Evolutionary conservation across 441 rosid species (phyloP).

Genomic region (Sinapis alba): DNA sequence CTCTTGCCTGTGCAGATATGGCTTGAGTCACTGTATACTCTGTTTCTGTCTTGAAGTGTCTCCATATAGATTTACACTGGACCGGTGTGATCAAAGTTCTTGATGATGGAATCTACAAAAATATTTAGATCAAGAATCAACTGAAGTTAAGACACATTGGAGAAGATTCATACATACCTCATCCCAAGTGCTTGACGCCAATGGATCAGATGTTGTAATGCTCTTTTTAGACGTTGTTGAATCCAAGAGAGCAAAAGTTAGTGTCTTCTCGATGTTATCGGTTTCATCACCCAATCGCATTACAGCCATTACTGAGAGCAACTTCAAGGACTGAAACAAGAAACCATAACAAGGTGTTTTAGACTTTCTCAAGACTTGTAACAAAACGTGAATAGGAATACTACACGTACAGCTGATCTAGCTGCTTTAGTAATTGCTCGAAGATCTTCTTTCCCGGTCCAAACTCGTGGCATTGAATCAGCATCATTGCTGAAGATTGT

Average conservation of each 20-base stretch:
- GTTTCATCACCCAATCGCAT: slow-evolving; percentile 68
- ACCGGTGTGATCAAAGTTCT: slow-evolving; percentile 90
- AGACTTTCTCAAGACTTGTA: neutral
- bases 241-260: slow-evolving; percentile 62
- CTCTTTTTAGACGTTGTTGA: slow-evolving; percentile 53
- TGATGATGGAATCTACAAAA: slow-evolving; percentile 65
- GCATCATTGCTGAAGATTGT: slow-evolving; percentile 82
- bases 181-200: slow-evolving; percentile 94
- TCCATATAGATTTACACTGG: slow-evolving; percentile 94
- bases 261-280: slow-evolving; percentile 67
- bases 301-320: slow-evolving; percentile 84
- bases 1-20: slow-evolving; percentile 91
- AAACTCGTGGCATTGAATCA: slow-evolving; percentile 97
- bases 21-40: slow-evolving; percentile 92
- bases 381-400: neutral
- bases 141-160: neutral
- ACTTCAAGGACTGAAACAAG: slow-evolving; percentile 74
- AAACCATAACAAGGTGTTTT: neutral
- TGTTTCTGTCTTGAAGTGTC: slow-evolving; percentile 89
- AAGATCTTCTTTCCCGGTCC: slow-evolving; percentile 96
- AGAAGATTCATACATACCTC: slow-evolving; percentile 51
- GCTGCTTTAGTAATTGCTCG: slow-evolving; percentile 90
- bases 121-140: slow-evolving; percentile 3
- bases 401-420: slow-evolving; percentile 69
- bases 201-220: slow-evolving; percentile 61